Conservation (phyloP, 352 stramenopile genomes). For the Pythium phragmiticola region DNA sequence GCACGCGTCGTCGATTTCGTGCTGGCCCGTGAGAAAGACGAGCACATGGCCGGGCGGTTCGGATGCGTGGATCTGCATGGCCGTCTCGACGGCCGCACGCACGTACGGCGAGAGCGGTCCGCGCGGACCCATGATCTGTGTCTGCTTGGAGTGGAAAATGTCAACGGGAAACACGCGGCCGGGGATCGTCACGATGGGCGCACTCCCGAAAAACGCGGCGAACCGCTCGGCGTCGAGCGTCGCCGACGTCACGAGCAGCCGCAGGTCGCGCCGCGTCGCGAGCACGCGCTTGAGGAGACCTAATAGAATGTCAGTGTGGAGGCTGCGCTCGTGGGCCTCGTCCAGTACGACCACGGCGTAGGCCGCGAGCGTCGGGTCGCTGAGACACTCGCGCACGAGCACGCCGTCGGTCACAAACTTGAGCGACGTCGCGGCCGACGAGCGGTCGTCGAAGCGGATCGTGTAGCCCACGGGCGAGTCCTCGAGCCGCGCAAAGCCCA, state of each 20-base stretch:
- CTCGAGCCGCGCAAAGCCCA: conserved; percentile 61
- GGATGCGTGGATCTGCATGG: conserved; percentile 69
- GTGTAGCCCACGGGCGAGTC: conserved; percentile 89
- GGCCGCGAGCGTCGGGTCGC: conserved; percentile 62
- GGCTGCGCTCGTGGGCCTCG: conserved; percentile 97
- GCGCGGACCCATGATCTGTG: conserved; percentile 64
- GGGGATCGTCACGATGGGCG: conserved; percentile 81
- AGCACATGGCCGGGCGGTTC: conserved; percentile 89
- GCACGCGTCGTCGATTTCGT: conserved; percentile 92
- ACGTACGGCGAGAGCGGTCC: conserved; percentile 70
- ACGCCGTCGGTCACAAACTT: conserved; percentile 88
- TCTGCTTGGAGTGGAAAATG: conserved; percentile 91
- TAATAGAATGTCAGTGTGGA: conserved; percentile 99
- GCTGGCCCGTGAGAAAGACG: conserved; percentile 93
- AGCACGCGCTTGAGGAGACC: conserved; percentile 88
- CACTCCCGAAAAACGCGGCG: conserved; percentile 73
- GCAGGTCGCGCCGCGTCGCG: conserved; percentile 70
- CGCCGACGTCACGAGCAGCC: conserved; percentile 93
- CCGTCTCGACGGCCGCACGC: conserved; percentile 67
- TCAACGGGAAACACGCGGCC: conserved; percentile 92
- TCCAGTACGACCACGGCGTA: conserved; percentile 94
- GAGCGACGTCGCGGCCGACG: conserved; percentile 52
- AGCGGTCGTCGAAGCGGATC: conserved; percentile 97
- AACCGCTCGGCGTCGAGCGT: conserved; percentile 90
- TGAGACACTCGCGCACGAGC: conserved; percentile 77